Percentiles rank a stretch among this genome's conserved stretches.
These are phyloP conservation scores for Castanospermum australe DNA, from an alignment of 306 rosid species.

Conservation along the genomic window DNA sequence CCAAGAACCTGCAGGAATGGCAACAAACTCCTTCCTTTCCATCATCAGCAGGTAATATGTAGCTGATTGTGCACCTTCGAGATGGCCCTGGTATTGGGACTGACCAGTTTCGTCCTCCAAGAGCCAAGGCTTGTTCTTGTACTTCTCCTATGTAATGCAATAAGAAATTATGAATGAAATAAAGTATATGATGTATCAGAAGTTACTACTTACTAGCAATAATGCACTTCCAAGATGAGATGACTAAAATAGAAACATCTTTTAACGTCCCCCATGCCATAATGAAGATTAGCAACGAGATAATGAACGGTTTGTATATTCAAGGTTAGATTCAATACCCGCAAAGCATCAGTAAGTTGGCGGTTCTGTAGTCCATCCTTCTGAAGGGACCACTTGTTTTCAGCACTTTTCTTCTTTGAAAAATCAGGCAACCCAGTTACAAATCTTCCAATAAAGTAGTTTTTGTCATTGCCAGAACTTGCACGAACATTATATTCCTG, in stretches of 20 bases:
- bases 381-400: slow-evolving; percentile 80
- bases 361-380: slow-evolving; percentile 89
- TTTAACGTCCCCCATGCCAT: background rate
- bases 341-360: slow-evolving; percentile 64
- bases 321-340: slow-evolving; percentile 53
- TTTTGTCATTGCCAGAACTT: slow-evolving; percentile 68
- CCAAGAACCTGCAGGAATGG: slow-evolving; percentile 99
- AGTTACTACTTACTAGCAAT: background rate
- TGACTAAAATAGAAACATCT: background rate
- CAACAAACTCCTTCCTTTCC: slow-evolving; percentile 90
- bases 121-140: slow-evolving; percentile 93
- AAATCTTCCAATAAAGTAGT: slow-evolving; percentile 80
- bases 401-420: slow-evolving; percentile 85
- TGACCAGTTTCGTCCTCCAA: slow-evolving; percentile 98
- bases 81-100: slow-evolving; percentile 84
- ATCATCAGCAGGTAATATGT: slow-evolving; percentile 79
- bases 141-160: slow-evolving; percentile 66
- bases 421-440: slow-evolving; percentile 82
- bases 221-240: background rate
- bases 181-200: no score
- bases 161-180: no score
- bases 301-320: no score
- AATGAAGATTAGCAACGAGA: background rate
- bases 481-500: slow-evolving; percentile 95
- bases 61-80: slow-evolving; percentile 93